Evolutionary conservation across 2,329 filamentous ascomycete species (phyloP).

Genomic region (Talaromyces sp.): DNA sequence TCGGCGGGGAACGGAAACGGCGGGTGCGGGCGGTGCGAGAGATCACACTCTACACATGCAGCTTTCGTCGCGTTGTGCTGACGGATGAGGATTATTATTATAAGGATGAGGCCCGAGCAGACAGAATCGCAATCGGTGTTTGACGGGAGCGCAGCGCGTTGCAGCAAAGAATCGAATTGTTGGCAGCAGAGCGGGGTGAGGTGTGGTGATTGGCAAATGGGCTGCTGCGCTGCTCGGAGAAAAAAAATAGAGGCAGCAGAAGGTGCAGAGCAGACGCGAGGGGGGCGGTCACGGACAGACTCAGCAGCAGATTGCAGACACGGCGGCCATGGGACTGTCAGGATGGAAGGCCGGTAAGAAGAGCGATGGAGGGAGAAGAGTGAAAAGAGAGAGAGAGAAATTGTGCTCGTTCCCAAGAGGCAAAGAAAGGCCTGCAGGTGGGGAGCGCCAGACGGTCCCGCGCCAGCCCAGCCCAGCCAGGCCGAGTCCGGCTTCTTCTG

Average conservation of each 20-base stretch:
- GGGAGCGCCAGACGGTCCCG: conserved; percentile 1
- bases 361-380: neutral
- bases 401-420: neutral
- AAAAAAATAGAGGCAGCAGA: neutral
- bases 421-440: conserved; percentile 1
- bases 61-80: neutral
- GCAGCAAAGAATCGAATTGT: neutral
- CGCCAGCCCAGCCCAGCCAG: neutral
- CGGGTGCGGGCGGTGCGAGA: conserved; percentile 8
- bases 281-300: no score
- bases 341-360: neutral
- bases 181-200: neutral
- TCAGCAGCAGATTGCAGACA: neutral
- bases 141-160: neutral
- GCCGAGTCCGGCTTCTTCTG: conserved; percentile 5
- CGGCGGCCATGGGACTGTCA: neutral
- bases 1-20: conserved; percentile 14
- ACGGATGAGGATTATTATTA: conserved; percentile 1
- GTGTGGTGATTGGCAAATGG: neutral
- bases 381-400: neutral
- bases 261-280: neutral
- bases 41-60: neutral
- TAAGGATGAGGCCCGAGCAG: neutral
- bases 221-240: neutral
- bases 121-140: neutral